Conservation (phyloP, 495 filamentous ascomycete species). For the Aspergillus sclerotioniger region DNA sequence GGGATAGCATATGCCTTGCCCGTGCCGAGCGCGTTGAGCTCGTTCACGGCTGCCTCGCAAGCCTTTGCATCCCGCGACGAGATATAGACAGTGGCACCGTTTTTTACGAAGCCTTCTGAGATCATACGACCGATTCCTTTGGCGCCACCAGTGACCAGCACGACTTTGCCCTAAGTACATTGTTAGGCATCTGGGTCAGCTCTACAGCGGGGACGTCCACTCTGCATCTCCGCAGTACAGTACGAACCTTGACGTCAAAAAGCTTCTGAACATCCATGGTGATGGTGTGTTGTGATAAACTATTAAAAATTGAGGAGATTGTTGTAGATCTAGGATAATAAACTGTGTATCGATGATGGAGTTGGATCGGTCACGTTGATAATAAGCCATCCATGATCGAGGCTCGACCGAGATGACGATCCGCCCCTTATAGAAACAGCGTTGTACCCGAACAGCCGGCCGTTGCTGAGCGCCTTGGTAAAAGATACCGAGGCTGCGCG, state of each 20-base stretch:
- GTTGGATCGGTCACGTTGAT: no score
- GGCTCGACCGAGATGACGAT: neutral
- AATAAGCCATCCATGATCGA: no score
- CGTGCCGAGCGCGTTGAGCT: slow-evolving; percentile 61
- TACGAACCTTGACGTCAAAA: slow-evolving; percentile 57
- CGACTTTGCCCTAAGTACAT: slow-evolving; percentile 61
- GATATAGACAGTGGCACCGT: slow-evolving; percentile 83
- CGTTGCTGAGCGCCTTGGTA: neutral
- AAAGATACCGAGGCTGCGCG: slow-evolving; percentile 23
- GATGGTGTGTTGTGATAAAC: no score
- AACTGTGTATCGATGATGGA: no score
- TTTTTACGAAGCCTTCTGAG: slow-evolving; percentile 71
- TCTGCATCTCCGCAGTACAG: neutral
- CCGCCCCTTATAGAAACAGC: neutral
- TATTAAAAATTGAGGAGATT: no score
- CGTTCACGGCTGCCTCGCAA: slow-evolving; percentile 56
- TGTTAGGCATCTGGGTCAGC: slow-evolving; percentile 11
- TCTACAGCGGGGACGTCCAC: neutral
- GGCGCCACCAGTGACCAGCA: slow-evolving; percentile 69
- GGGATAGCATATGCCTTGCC: slow-evolving; percentile 63
- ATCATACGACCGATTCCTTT: slow-evolving; percentile 79
- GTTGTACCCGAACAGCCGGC: neutral
- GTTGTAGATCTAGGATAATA: no score
- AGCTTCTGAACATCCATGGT: slow-evolving; percentile 55
- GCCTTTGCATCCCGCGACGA: slow-evolving; percentile 66